Evolutionary conservation across 2,329 filamentous ascomycete species (phyloP).

Genomic region (Aureobasidium zeae): DNA sequence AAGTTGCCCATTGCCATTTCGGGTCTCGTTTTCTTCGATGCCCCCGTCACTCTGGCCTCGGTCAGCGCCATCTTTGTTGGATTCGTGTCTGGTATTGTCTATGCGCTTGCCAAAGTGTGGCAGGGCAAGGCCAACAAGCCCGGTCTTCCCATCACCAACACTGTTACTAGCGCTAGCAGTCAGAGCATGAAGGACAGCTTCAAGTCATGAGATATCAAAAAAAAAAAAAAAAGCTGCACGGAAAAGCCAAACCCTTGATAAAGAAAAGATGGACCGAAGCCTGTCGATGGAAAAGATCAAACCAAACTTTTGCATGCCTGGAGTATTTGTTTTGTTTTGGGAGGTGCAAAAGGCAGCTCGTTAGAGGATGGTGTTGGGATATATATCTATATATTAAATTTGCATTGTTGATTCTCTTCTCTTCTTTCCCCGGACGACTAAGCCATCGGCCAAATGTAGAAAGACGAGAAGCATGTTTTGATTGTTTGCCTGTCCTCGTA

Average conservation of each 20-base stretch:
- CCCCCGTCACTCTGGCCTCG: slow-evolving; percentile 83
- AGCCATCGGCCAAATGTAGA: no score
- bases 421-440: no score
- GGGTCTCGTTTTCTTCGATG: slow-evolving; percentile 89
- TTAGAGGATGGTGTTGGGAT: no score
- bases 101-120: slow-evolving; percentile 75
- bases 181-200: slow-evolving; percentile 82
- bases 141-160: slow-evolving; percentile 50
- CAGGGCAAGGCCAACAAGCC: slow-evolving; percentile 36
- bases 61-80: slow-evolving; percentile 86
- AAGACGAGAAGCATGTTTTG: background rate
- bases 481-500: no score
- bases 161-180: slow-evolving; percentile 63
- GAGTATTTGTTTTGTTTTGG: no score
- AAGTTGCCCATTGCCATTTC: slow-evolving; percentile 93
- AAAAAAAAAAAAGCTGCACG: background rate
- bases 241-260: background rate
- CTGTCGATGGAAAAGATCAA: no score
- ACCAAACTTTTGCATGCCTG: no score
- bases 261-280: no score
- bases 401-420: no score
- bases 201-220: slow-evolving; percentile 47
- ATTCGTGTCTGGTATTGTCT: slow-evolving; percentile 87
- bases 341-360: no score
- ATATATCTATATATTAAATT: no score